Base-by-base conservation (phyloP, 2,329 filamentous ascomycete genomes). In the Trichophyton benhamiae region DNA sequence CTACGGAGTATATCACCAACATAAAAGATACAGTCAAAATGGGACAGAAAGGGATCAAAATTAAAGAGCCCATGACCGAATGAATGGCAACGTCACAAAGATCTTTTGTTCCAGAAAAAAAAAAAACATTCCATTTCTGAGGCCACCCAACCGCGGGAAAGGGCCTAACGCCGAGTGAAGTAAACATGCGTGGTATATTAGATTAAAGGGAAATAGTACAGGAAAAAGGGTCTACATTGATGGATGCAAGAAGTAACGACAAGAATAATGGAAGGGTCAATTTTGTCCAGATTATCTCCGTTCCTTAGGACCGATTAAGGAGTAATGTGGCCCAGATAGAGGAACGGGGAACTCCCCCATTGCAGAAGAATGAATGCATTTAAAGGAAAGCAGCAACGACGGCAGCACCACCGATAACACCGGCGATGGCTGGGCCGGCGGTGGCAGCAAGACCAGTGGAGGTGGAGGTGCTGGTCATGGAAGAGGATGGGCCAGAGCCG, bases 341-440 rank as follows among this genome's bases (percentile, higher is more conserved):
- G 20, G 55, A 41, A 41, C 30, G 3, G 33, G 55, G 41, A 58
- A 27, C 5, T 15, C 20, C n/a, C 42, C 36, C 57, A 3, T 53
- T 13, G 15, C 15, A 5, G 22, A 38, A 8, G 49, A 33, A 52
- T 52, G n/a, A 8, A 30, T 30, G 49, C 49, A 46, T 61, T 73
- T 74, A 78, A 65, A 78, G 67, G 64, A 79, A 70, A 65, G 74
- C 73, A 66, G 74, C 73, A 55, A 78, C 67, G 57, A 75, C 69
- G 63, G 72, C 70, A 68, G 75, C 76, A 65, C 75, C 77, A 22
- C 77, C 68, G 58, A 76, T 67, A 44, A 70, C 70, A 62, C 77
- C 67, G 25, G 58, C 60, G 60, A 60, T 61, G 15, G 57, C 61
- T 46, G 64, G 62, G 33, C 58, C 65, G 52, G 59, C 62, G 36